Percentiles rank a stretch among this genome's conserved stretches.
Evolutionary conservation across 768 basidiomycete genomes (phyloP).

Genomic region (Trametopsis cervina): DNA sequence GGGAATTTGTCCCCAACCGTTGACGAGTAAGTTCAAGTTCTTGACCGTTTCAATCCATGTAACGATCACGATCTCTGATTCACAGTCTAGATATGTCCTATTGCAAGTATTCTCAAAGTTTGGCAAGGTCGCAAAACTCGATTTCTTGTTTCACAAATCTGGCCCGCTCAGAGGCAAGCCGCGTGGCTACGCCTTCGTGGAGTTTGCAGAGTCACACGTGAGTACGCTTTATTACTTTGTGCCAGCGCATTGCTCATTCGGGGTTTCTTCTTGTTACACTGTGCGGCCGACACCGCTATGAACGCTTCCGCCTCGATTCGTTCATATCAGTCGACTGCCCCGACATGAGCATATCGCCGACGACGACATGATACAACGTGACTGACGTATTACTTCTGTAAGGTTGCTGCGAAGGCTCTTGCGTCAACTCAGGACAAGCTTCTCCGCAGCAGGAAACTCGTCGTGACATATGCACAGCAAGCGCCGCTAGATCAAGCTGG

Average conservation of each 20-base stretch:
- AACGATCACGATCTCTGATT: no score
- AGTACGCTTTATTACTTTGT: constrained; percentile 30
- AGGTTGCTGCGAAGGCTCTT: constrained; percentile 85
- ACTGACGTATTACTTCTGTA: constrained; percentile 12
- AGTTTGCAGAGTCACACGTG: constrained; percentile 76
- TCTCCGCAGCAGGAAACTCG: constrained; percentile 79
- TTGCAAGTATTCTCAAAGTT: constrained; percentile 88
- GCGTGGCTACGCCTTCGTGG: constrained; percentile 91
- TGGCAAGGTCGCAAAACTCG: constrained; percentile 88
- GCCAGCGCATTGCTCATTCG: constrained; percentile 36
- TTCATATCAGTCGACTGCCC: constrained; percentile 9
- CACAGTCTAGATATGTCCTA: constrained; percentile 68
- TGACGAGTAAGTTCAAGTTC: constrained; percentile 56
- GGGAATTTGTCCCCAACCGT: constrained; percentile 85
- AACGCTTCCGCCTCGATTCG: constrained; percentile 1
- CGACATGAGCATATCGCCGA: background rate
- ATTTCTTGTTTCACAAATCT: constrained; percentile 93
- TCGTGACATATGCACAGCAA: constrained; percentile 90
- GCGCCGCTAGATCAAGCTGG: constrained; percentile 41
- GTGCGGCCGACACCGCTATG: background rate
- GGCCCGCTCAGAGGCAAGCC: constrained; percentile 89
- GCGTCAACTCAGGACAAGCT: constrained; percentile 68
- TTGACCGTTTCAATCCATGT: no score
- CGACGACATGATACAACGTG: background rate
- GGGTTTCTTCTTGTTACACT: constrained; percentile 27